phyloP scores from a whole-genome alignment of 1,139 yeast genomes.

The Yamadazyma triangularis region DNA sequence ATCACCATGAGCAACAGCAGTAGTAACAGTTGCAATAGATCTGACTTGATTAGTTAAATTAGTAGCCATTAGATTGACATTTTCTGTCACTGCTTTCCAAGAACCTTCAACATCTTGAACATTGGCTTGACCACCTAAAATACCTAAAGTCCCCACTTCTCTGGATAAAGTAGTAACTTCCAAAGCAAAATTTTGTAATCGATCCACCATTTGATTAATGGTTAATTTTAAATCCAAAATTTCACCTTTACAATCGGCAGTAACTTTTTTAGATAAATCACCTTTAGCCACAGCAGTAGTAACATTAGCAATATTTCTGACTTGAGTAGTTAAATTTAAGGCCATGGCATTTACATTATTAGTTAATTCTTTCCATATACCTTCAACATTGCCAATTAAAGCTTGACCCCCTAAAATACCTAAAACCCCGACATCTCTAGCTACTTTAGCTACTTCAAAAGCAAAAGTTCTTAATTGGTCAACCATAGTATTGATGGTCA shows the following conservation, averaged over 20 bases:
- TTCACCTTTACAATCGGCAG: conserved; percentile 88
- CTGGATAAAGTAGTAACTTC: conserved; percentile 85
- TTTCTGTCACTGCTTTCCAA: conserved; percentile 88
- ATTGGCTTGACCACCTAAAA: conserved; percentile 86
- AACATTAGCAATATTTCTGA: conserved; percentile 84
- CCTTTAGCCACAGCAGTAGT: conserved; percentile 94
- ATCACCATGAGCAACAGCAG: conserved; percentile 92
- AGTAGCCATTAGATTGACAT: conserved; percentile 86
- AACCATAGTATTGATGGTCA: conserved; percentile 82
- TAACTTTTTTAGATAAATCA: conserved; percentile 77
- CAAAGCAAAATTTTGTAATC: conserved; percentile 81
- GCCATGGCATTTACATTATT: conserved; percentile 94
- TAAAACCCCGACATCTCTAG: conserved; percentile 85
- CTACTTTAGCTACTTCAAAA: conserved; percentile 82
- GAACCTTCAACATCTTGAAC: conserved; percentile 93
- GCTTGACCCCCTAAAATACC: conserved; percentile 90
- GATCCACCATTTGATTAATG: conserved; percentile 82
- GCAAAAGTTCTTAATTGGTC: conserved; percentile 86
- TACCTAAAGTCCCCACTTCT: conserved; percentile 88
- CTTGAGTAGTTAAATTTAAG: conserved; percentile 78
- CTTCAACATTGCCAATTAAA: conserved; percentile 75
- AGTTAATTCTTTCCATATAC: conserved; percentile 85
- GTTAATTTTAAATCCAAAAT: conserved; percentile 76
- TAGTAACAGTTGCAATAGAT: conserved; percentile 85
- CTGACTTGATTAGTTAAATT: conserved; percentile 86